Percentiles rank a stretch among this genome's conserved stretches.
Conservation (phyloP, 768 basidiomycete genomes). For the Leccinum ochraceum region DNA sequence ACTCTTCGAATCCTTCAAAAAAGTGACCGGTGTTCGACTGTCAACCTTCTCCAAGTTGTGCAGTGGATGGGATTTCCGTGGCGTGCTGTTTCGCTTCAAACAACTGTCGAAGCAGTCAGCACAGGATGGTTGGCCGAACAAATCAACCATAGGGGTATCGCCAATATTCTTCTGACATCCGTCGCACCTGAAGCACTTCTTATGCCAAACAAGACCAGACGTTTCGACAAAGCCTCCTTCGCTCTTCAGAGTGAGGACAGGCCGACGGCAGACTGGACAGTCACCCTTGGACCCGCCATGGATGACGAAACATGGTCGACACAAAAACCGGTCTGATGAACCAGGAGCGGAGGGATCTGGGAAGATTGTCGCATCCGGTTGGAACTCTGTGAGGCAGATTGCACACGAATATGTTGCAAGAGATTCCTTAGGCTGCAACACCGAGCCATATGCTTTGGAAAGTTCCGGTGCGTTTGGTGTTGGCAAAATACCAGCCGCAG, state of each 20-base stretch:
- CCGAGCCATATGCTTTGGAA: slow-evolving; percentile 83
- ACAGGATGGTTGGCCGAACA: slow-evolving; percentile 81
- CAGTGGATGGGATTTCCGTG: slow-evolving; percentile 40
- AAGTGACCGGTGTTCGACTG: slow-evolving; percentile 46
- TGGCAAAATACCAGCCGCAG: slow-evolving; percentile 62
- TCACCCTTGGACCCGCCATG: slow-evolving; percentile 79
- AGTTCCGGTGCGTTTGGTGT: slow-evolving; percentile 61
- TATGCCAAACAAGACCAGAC: slow-evolving; percentile 75
- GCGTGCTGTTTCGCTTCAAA: slow-evolving; percentile 53
- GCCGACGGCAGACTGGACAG: slow-evolving; percentile 65
- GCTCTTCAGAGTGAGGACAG: slow-evolving; percentile 71
- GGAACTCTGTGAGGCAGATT: slow-evolving; percentile 62
- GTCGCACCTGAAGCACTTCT: slow-evolving; percentile 74
- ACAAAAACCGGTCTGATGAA: slow-evolving; percentile 58
- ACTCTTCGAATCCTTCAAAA: slow-evolving; percentile 42
- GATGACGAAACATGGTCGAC: slow-evolving; percentile 66
- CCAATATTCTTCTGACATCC: slow-evolving; percentile 75
- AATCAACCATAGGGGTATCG: slow-evolving; percentile 75
- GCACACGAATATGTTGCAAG: slow-evolving; percentile 70
- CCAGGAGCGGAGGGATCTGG: slow-evolving; percentile 54
- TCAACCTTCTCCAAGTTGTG: slow-evolving; percentile 29
- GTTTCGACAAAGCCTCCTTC: slow-evolving; percentile 81
- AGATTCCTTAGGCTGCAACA: slow-evolving; percentile 76
- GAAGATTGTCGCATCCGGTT: slow-evolving; percentile 84
- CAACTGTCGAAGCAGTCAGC: slow-evolving; percentile 79